Evolutionary conservation across 2,329 filamentous ascomycete species (phyloP).

Genomic region (Colletotrichum sublineola): DNA sequence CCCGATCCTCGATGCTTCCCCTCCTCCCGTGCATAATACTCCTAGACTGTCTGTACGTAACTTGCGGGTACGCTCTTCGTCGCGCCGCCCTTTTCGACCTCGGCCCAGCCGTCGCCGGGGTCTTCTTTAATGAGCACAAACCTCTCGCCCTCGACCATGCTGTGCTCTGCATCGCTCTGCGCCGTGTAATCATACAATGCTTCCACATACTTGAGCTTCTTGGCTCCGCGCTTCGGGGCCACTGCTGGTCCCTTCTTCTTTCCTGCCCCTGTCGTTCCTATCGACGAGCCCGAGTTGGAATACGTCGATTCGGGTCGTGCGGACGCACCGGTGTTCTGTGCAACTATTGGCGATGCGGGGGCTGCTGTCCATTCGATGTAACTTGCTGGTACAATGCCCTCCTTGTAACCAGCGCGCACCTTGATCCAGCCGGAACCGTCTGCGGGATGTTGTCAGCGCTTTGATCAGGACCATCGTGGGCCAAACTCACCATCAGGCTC

Average conservation of each 20-base stretch:
- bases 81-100: constrained; percentile 91
- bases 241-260: constrained; percentile 95
- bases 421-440: constrained; percentile 94
- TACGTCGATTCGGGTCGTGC: constrained; percentile 80
- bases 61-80: constrained; percentile 93
- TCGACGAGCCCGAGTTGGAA: constrained; percentile 81
- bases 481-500: constrained; percentile 84
- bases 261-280: constrained; percentile 58
- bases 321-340: constrained; percentile 61
- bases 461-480: not conserved
- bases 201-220: constrained; percentile 94
- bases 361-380: constrained; percentile 78
- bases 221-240: constrained; percentile 89
- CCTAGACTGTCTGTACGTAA: constrained; percentile 84
- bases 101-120: constrained; percentile 93
- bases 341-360: constrained; percentile 58
- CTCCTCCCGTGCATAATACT: constrained; percentile 33
- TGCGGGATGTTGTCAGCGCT: constrained; percentile 52
- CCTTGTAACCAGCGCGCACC: constrained; percentile 79
- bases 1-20: not conserved
- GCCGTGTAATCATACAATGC: constrained; percentile 93
- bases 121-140: constrained; percentile 93
- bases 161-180: constrained; percentile 87
- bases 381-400: constrained; percentile 88
- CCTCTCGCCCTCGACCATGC: constrained; percentile 89